Evolutionary conservation across 768 basidiomycete genomes (phyloP).

Genomic region (Cystofilobasidium capitatum): DNA sequence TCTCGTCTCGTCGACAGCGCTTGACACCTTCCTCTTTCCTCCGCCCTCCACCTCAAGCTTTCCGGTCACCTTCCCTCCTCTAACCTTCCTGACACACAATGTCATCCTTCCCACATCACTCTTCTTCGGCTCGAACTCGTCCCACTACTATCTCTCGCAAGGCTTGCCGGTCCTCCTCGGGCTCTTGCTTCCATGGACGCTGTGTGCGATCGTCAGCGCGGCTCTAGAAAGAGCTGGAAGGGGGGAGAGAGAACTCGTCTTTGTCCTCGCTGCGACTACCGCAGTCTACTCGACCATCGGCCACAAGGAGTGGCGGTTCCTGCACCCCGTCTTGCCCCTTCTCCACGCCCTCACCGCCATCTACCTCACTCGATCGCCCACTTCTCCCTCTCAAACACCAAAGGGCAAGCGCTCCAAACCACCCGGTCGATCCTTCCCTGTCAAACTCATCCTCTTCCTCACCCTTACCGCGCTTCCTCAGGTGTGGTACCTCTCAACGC

Average conservation of each 20-base stretch:
- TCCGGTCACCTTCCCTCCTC: slow-evolving; percentile 61
- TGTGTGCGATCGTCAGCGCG: slow-evolving; percentile 32
- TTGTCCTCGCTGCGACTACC: slow-evolving; percentile 54
- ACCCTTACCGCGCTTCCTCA: slow-evolving; percentile 48
- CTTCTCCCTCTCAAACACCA: neutral
- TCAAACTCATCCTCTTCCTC: slow-evolving; percentile 44
- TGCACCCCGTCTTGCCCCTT: slow-evolving; percentile 80
- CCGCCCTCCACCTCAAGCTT: slow-evolving; percentile 2
- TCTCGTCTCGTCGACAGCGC: slow-evolving; percentile 31
- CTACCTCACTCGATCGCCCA: neutral
- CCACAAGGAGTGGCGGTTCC: slow-evolving; percentile 97
- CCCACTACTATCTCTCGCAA: slow-evolving; percentile 84
- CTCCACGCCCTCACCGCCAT: slow-evolving; percentile 64
- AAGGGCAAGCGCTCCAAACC: neutral
- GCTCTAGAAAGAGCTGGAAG: slow-evolving; percentile 5
- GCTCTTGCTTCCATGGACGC: slow-evolving; percentile 59
- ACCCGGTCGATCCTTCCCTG: slow-evolving; percentile 7
- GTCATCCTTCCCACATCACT: slow-evolving; percentile 65
- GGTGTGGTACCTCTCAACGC: slow-evolving; percentile 58
- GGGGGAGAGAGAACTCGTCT: slow-evolving; percentile 41
- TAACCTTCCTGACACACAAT: slow-evolving; percentile 77
- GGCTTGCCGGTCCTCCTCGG: slow-evolving; percentile 72
- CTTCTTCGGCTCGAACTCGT: slow-evolving; percentile 80
- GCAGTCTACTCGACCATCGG: slow-evolving; percentile 64
- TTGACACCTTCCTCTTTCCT: slow-evolving; percentile 50